Base-by-base conservation (phyloP, 805 yeast species). In the Kuraishia hungarica region DNA sequence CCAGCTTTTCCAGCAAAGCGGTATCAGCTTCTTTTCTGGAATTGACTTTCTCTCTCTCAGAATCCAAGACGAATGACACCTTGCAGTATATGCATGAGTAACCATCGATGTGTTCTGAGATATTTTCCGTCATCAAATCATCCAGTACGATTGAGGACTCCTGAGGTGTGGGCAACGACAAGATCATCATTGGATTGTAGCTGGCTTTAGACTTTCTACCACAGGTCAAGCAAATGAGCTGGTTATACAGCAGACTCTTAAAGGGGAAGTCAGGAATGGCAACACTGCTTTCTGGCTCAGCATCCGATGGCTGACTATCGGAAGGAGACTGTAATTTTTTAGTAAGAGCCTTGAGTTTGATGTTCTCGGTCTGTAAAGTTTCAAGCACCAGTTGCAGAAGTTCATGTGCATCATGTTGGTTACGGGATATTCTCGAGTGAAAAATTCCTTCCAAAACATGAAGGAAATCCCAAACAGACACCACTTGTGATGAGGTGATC, bases 361-460 rank as follows among this genome's bases (percentile, higher is more conserved):
- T 62, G 60, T 80, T 76, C 64, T 93, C 97, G 54, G 76, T 77
- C 53, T 86, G 83, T 53, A 94, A 72, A 0, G 93, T 84, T 62
- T 92, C 96, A 22, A 93, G 71, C 21, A 92, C 76, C 53, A 89
- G 70, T 65, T 90, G 96, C 29, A 93, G 79, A 59, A 94, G 75
- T 64, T 93, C 99, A 62, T 94, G 97, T 0, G 98, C 97, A 71
- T 93, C 99, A 64, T 93, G 96, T 67, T 94, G 99, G 51, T 81
- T 81, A 39, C 87, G 73, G 1, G 96, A 84, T 26, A 94, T 84
- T 59, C 81, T 82, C 2, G 92, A 84, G 55, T 83, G 80, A 70
- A 85, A 87, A 17, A 87, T 83, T 10, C 67, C 68, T 64, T 93
- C 98, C 53, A 94, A 70, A 11, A 82, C 84, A 53, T 79, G 85